phyloP scores from a whole-genome alignment of 2,329 filamentous ascomycete genomes.

The Arthrinium phaeospermum region DNA sequence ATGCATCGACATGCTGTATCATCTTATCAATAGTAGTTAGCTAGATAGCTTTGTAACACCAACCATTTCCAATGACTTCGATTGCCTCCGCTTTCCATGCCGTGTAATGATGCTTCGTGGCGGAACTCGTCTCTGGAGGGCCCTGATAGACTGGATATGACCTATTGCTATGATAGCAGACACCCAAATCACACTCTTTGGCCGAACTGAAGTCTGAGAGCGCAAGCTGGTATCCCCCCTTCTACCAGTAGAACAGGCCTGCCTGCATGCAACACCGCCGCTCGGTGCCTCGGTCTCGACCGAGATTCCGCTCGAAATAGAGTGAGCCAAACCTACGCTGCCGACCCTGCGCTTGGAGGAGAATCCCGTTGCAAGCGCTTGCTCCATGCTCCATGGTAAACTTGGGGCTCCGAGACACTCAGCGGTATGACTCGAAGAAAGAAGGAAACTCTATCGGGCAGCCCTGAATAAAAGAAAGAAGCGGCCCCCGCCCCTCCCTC shows the following conservation, averaged over 20 bases:
- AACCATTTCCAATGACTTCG: neutral
- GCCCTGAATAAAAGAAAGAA: neutral
- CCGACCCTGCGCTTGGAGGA: neutral
- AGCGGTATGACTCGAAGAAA: neutral
- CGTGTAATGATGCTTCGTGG: neutral
- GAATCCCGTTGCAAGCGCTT: neutral
- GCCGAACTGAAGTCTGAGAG: neutral
- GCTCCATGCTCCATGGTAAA: neutral
- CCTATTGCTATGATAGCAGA: neutral
- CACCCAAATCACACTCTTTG: neutral
- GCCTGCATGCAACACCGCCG: too few relatives aligned
- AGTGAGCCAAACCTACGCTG: neutral
- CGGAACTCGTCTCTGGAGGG: neutral
- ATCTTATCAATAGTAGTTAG: constrained; percentile 3
- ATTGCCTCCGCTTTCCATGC: too few relatives aligned
- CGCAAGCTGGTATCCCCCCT: neutral
- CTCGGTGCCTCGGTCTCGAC: neutral
- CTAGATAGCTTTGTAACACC: neutral
- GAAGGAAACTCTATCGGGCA: neutral
- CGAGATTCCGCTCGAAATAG: neutral
- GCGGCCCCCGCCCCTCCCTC: too few relatives aligned
- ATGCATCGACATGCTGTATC: neutral
- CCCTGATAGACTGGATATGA: neutral
- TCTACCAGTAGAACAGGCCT: neutral
- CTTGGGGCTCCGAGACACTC: neutral